Conservation (phyloP, 176 grass and related monocot genomes). For the Avena atlantica region DNA sequence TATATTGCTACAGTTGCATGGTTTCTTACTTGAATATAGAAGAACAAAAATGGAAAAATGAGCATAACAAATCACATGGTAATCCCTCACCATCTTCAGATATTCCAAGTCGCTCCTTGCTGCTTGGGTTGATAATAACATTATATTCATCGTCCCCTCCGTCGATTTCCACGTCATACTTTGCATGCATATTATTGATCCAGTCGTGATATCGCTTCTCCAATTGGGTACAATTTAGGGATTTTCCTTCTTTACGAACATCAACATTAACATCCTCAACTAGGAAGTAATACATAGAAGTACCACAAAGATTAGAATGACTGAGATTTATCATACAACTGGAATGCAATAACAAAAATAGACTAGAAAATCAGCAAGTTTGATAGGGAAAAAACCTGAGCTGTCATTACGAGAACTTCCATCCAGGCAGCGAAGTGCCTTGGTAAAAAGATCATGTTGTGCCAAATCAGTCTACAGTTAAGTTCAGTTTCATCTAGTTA, state of each 20-base stretch:
- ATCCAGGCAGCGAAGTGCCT: constrained; percentile 47
- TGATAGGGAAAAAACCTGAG: constrained; percentile 34
- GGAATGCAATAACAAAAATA: neutral
- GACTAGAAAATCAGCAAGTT: neutral
- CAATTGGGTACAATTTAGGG: constrained; percentile 35
- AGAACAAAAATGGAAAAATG: neutral
- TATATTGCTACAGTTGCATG: neutral
- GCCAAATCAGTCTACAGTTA: constrained; percentile 57
- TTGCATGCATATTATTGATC: constrained; percentile 60
- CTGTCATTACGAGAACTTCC: constrained; percentile 33
- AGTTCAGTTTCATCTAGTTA: neutral
- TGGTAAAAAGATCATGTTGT: constrained; percentile 53
- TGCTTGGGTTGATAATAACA: constrained; percentile 45
- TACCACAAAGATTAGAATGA: constrained; percentile 4
- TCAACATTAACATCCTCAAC: constrained; percentile 42
- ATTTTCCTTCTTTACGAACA: constrained; percentile 39
- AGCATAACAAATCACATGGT: neutral
- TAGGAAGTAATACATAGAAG: constrained; percentile 17
- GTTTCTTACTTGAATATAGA: constrained; percentile 4
- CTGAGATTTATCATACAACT: neutral
- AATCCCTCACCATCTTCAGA: constrained; percentile 52
- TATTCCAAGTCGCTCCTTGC: constrained; percentile 60
- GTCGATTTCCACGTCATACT: constrained; percentile 61
- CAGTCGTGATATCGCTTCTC: constrained; percentile 53
- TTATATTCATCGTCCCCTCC: constrained; percentile 46